Base-by-base conservation (phyloP, 1,284 basidiomycete species). In the Caloboletus firmus region DNA sequence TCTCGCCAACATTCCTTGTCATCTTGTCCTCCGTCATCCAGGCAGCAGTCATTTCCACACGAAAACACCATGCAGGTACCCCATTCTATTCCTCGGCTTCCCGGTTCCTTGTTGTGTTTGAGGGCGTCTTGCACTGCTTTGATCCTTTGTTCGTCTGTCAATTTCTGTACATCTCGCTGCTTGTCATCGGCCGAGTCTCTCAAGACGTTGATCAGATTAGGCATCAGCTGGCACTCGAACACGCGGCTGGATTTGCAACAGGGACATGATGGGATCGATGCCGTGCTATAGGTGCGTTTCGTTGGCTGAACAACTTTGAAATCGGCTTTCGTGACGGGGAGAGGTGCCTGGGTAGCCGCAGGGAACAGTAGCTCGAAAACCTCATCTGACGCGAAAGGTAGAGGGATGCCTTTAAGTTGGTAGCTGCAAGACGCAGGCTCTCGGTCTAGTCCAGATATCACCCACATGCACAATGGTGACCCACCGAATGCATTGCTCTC, bases 211-310 rank as follows among this genome's bases (percentile, higher is more conserved):
- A 93, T 90, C 43, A 93, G 72, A 67, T 93, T 91, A 1, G 91
- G 91, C 90, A 93, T 93, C 37, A 93, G 72, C 66, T 94, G 91
- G 62, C 86, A 91, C 66, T 94, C 92, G 69, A 93, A 94, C 9
- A 85, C 77, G 12, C 89, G 80, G 41, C 69, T 73, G 7, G 78
- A 74, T 40, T 75, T 72, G 71, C 91, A 94, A 20, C 71, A 62
- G 1, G 81, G 74, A 65, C 91, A 94, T 0, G 68, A 59, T 0
- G 84, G 78, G 28, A 89, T 67, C 41, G 75, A 63, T 1, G 74
- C 61, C 9, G 77, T 68, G 53, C 75, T 69, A 65, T 83, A 88
- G 1, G 72, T 74, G 45, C 83, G 78, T 60, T 79, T 82, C 31
- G 72, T 65, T 2, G 71, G 60, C 34, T 71, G 76, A 11, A 76